A percentile compares a stretch with the other conserved stretches of the same genome.
Conservation (phyloP, 31 red algal genomes). For the Bonnemaisonia californica region DNA sequence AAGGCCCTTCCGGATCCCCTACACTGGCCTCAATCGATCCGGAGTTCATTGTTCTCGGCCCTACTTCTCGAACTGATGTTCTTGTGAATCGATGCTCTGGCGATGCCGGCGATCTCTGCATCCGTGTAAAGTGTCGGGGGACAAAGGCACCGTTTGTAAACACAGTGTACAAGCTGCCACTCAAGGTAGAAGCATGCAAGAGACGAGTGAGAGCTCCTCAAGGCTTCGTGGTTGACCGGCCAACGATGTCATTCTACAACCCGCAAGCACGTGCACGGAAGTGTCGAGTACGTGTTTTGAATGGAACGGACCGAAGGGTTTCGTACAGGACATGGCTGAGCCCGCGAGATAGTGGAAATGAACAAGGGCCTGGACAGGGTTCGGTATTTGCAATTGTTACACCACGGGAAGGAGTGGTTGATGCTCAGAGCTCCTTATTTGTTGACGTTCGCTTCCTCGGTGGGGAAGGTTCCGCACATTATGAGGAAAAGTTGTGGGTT, state of each 20-base stretch:
- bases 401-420: constrained; percentile 1
- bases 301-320: constrained; percentile 15
- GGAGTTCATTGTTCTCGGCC: neutral
- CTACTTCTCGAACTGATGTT: neutral
- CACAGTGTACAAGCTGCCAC: neutral
- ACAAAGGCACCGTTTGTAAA: neutral
- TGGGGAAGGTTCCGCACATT: neutral
- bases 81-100: neutral
- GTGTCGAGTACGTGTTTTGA: constrained; percentile 44
- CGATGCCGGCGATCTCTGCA: neutral
- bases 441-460: constrained; percentile 44
- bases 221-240: constrained; percentile 51
- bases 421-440: constrained; percentile 23
- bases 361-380: neutral
- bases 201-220: constrained; percentile 21
- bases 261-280: neutral
- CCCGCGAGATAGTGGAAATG: neutral
- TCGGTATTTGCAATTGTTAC: constrained; percentile 8
- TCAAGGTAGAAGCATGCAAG: neutral
- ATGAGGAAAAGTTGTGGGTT: constrained; percentile 35
- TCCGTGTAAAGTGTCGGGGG: neutral
- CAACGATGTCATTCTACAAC: constrained; percentile 64
- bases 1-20: neutral
- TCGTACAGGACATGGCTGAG: constrained; percentile 39
- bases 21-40: neutral